These are phyloP conservation scores for Lecanicillium sp. DNA, from an alignment of 2,329 filamentous ascomycete species.

Conservation along the genomic window DNA sequence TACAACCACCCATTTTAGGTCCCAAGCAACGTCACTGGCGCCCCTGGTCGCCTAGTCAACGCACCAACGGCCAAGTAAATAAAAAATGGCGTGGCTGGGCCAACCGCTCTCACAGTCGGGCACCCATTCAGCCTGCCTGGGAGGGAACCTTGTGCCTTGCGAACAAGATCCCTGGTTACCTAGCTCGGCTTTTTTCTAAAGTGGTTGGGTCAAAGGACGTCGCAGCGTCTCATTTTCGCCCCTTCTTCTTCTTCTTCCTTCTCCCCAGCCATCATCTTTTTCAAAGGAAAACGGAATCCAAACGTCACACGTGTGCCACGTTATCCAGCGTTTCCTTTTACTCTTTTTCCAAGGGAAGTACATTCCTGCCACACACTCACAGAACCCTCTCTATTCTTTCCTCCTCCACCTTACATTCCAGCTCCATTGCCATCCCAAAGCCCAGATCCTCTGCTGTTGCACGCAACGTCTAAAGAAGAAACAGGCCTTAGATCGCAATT, in stretches of 20 bases:
- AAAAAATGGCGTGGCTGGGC: slow-evolving; percentile 24
- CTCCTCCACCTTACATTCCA: background rate
- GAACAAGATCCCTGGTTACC: too few species aligned
- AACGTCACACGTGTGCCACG: too few species aligned
- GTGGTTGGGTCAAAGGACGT: too few species aligned
- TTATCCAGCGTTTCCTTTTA: too few species aligned
- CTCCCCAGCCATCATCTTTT: slow-evolving; percentile 8
- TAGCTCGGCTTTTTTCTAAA: too few species aligned
- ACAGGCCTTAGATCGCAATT: too few species aligned
- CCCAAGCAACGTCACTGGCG: slow-evolving; percentile 5
- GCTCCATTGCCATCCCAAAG: background rate
- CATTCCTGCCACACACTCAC: slow-evolving; percentile 5
- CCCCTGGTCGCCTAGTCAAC: slow-evolving; percentile 19
- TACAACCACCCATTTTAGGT: slow-evolving; percentile 3
- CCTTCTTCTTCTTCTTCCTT: slow-evolving; percentile 3
- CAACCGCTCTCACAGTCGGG: slow-evolving; percentile 15
- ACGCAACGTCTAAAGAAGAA: too few species aligned
- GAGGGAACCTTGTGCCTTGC: slow-evolving; percentile 7
- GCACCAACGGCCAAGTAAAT: slow-evolving; percentile 16
- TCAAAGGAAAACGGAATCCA: background rate
- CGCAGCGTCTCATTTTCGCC: too few species aligned
- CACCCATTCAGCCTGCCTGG: slow-evolving; percentile 7
- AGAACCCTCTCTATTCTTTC: background rate
- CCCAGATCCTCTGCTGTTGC: background rate
- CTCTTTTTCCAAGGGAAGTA: slow-evolving; percentile 6